These are phyloP conservation scores for Hemerocallis citrina DNA, from an alignment of 106 monocot genomes.

Conservation along the genomic window DNA sequence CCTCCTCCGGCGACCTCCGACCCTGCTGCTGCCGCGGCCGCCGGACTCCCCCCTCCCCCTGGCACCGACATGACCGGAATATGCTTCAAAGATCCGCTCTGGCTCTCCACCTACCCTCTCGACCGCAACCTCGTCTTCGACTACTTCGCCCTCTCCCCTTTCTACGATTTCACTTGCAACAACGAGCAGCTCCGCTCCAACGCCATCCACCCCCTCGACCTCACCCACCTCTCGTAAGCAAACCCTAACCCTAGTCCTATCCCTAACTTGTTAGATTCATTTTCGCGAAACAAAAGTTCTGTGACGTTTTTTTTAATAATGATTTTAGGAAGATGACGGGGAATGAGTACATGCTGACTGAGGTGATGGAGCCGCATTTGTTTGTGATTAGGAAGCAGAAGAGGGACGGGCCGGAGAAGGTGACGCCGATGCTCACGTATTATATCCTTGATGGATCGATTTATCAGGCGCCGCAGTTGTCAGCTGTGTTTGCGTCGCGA, in stretches of 20 bases:
- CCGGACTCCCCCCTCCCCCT: constrained; percentile 44
- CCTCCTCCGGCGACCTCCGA: constrained; percentile 31
- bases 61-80: constrained; percentile 99
- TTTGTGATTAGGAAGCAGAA: constrained; percentile 96
- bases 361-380: constrained; percentile 96
- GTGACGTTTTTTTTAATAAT: neutral
- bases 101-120: constrained; percentile 91
- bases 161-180: constrained; percentile 95
- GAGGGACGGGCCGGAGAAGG: constrained; percentile 91
- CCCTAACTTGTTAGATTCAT: neutral
- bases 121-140: constrained; percentile 94
- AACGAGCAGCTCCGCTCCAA: constrained; percentile 87
- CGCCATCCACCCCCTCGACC: constrained; percentile 93
- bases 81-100: constrained; percentile 93
- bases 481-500: constrained; percentile 81
- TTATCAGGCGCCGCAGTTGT: constrained; percentile 93
- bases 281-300: no score
- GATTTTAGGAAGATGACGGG: constrained; percentile 90
- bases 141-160: constrained; percentile 95
- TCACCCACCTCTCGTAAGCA: constrained; percentile 74
- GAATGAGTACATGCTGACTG: constrained; percentile 82
- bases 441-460: constrained; percentile 92
- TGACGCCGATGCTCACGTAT: constrained; percentile 70
- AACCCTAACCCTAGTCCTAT: constrained; percentile 3
- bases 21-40: constrained; percentile 11